Percentiles rank a stretch among this genome's conserved stretches.
Evolutionary conservation across 805 yeast genomes (phyloP).

Genomic region (Suhomyces prunicola): DNA sequence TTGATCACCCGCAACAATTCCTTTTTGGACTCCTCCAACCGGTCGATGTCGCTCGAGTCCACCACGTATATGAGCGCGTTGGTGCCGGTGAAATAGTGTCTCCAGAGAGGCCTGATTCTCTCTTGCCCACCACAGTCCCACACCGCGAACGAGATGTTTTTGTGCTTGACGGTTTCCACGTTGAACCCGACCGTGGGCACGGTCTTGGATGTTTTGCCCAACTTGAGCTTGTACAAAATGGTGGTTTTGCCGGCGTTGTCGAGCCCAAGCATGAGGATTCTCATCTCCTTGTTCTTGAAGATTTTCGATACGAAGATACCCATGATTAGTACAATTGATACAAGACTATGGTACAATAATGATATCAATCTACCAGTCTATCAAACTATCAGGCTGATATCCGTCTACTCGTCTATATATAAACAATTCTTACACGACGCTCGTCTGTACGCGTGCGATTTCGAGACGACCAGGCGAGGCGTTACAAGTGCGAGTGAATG

Average conservation of each 20-base stretch:
- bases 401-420: constrained; percentile 1
- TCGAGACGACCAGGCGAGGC: background rate
- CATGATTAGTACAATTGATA: background rate
- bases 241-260: constrained; percentile 95
- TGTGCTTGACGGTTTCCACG: constrained; percentile 80
- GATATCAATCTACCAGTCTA: too few species aligned
- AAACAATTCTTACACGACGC: background rate
- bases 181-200: constrained; percentile 95
- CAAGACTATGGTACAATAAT: background rate
- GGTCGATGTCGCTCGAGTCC: constrained; percentile 69
- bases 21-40: constrained; percentile 73
- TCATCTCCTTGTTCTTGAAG: constrained; percentile 87
- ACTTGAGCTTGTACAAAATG: constrained; percentile 75
- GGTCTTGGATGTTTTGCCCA: constrained; percentile 70
- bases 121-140: constrained; percentile 98
- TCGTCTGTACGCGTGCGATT: background rate
- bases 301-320: constrained; percentile 28
- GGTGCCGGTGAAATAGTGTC: constrained; percentile 92
- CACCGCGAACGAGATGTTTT: constrained; percentile 78
- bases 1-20: constrained; percentile 75
- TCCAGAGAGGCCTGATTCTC: constrained; percentile 87
- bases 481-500: background rate
- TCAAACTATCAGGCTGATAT: background rate
- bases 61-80: constrained; percentile 89
- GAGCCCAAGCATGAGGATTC: constrained; percentile 88